Base-by-base conservation (phyloP, 495 filamentous ascomycete genomes). In the Trichocladium antarcticum region DNA sequence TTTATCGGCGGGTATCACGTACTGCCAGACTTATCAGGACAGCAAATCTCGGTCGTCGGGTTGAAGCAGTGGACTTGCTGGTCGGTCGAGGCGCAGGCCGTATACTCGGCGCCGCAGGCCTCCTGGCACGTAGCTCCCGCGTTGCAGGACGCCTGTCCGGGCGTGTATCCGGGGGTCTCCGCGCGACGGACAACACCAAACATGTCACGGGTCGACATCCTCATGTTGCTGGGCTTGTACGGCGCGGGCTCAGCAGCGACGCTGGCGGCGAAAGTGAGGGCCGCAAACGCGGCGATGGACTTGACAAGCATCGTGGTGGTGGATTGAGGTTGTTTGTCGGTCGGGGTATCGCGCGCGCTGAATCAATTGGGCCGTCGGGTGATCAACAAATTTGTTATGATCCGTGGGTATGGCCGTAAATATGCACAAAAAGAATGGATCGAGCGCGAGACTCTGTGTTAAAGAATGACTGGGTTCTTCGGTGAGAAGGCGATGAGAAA, bases 71-170 rank as follows among this genome's bases (percentile, higher is more conserved):
- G 70, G 15, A 68, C 54, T 10, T 60, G 22, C 37, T 44, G 48
- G 50, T 72, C 67, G 27, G 39, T 57, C 29, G 72, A 70, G 22
- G 60, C 43, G 58, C 72, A 74, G 36, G 65, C 54, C 21, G 47
- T 43, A 51, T 65, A 74, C 19, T 67, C 69, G 34, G 60, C 62
- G 20, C 71, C 71, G 58, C 72, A 74, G 37, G 71, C 70, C 54
- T 71, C 64, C n/a, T 61, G 60, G 58, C 69, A 73, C 4, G 71
- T 73, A 39, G 58, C 41, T 32, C 70, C 71, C 20, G 51, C 44
- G 16, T 61, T 57, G 45, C 71, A 73, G 27, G 63, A 57, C 32
- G 63, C 58, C 59, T 68, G 60, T 37, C 57, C 57, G 16, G 72
- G 69, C 52, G 63, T 52, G 54, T 74, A 74, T 40, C 68, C 69